Evolutionary conservation across 805 yeast genomes (phyloP).

Genomic region (Starmerella roubikii): DNA sequence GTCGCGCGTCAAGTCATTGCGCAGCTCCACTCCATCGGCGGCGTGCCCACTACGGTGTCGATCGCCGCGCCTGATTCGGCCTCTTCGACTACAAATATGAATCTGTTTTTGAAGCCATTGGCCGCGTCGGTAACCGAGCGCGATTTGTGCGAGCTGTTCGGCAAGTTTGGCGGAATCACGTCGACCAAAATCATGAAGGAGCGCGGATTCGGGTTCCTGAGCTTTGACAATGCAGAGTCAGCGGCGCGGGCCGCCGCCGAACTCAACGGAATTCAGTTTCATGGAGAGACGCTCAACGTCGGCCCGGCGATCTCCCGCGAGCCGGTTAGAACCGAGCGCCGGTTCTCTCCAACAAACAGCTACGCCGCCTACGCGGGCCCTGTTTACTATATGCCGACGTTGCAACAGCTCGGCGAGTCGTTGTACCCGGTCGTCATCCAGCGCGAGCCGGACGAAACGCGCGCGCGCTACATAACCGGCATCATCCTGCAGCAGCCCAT

Average conservation of each 20-base stretch:
- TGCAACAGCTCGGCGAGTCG: conserved; percentile 58
- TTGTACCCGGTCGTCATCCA: conserved; percentile 73
- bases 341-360: conserved; percentile 1
- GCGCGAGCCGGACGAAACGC: conserved; percentile 61
- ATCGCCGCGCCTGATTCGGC: no score
- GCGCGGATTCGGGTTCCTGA: conserved; percentile 72
- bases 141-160: conserved; percentile 34
- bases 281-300: conserved; percentile 44
- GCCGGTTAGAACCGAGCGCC: no score
- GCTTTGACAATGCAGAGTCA: conserved; percentile 49
- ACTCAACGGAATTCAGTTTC: conserved; percentile 41
- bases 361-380: conserved; percentile 3
- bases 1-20: conserved; percentile 36
- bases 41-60: conserved; percentile 28
- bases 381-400: not conserved
- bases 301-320: conserved; percentile 53
- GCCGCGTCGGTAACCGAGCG: conserved; percentile 44
- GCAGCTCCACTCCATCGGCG: conserved; percentile 33
- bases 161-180: conserved; percentile 37
- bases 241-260: conserved; percentile 58
- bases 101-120: conserved; percentile 55
- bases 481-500: conserved; percentile 86
- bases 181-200: conserved; percentile 44
- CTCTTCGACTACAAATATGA: conserved; percentile 26
- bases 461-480: conserved; percentile 91